A percentile compares a stretch with the other conserved stretches of the same genome.
Conservation (phyloP, 441 rosid species). For the Euphorbia neoarborescens region DNA sequence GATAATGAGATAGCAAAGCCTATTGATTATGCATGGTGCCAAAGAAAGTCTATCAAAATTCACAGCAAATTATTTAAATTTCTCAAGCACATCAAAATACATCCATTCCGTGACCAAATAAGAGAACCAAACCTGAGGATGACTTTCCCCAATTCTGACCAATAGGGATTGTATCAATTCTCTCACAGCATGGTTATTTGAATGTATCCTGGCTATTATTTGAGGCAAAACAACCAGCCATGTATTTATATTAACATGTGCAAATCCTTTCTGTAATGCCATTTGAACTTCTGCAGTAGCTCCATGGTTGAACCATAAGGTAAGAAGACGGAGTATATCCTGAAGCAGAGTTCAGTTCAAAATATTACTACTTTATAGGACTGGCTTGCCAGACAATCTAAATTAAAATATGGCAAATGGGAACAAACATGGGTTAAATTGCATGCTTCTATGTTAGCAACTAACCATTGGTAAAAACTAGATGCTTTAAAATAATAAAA, state of each 20-base stretch:
- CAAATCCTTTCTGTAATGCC: conserved; percentile 82
- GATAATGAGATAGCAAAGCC: background rate
- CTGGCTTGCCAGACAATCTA: background rate
- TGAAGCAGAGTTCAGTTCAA: conserved; percentile 31
- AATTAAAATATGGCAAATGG: background rate
- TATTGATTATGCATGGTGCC: background rate
- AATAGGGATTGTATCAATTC: conserved; percentile 89
- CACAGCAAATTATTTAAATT: background rate
- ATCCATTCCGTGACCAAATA: conserved; percentile 9
- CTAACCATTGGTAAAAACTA: background rate
- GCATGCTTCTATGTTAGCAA: background rate
- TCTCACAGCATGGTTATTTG: conserved; percentile 89
- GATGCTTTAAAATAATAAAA: background rate
- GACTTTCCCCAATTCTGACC: conserved; percentile 91
- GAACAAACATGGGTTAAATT: background rate
- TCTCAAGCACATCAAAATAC: conserved; percentile 6
- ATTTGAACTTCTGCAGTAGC: conserved; percentile 84
- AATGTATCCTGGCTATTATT: conserved; percentile 99
- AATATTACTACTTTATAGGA: background rate
- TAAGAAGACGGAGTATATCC: conserved; percentile 99
- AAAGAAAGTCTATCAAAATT: background rate
- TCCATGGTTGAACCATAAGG: conserved; percentile 99
- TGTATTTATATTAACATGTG: conserved; percentile 87
- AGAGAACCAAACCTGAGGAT: conserved; percentile 81
- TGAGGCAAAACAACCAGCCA: conserved; percentile 99